A percentile compares a stretch with the other conserved stretches of the same genome.
Conservation (phyloP, 192 early-diverging fungal species). For the Physocladia obscura region DNA sequence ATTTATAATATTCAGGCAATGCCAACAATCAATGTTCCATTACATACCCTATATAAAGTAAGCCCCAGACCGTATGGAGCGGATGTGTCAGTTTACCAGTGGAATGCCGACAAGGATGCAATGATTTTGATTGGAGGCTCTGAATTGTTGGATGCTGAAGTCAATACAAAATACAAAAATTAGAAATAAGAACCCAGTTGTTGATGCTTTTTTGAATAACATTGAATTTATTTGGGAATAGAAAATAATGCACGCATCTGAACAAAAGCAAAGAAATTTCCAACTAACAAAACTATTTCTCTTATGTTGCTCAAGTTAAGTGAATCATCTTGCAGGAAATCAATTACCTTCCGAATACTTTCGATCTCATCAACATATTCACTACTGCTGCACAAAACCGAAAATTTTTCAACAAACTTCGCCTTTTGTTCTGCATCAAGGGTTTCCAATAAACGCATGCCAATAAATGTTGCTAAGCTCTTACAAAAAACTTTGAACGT, state of each 20-base stretch:
- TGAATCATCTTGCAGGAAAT: no score
- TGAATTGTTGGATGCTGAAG: constrained; percentile 4
- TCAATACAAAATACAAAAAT: not conserved
- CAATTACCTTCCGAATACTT: no score
- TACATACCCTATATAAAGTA: constrained; percentile 78
- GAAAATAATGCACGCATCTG: not conserved
- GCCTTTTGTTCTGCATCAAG: not conserved
- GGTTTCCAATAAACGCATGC: constrained; percentile 4
- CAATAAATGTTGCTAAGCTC: constrained; percentile 18
- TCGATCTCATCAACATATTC: constrained; percentile 1
- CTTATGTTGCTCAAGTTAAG: not conserved
- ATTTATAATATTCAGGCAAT: no score
- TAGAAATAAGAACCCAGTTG: not conserved
- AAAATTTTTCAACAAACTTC: not conserved
- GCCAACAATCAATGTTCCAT: constrained; percentile 76
- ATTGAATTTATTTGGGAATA: no score
- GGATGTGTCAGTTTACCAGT: constrained; percentile 39
- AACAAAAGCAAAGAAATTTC: not conserved
- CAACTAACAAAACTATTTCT: not conserved
- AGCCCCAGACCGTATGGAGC: constrained; percentile 84
- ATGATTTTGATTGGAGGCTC: constrained; percentile 25
- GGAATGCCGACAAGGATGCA: constrained; percentile 29
- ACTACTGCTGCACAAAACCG: not conserved
- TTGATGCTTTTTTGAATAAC: no score
- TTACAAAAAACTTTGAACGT: constrained; percentile 25